Conservation (phyloP, 352 stramenopile species). For the Phytophthora litchii region DNA sequence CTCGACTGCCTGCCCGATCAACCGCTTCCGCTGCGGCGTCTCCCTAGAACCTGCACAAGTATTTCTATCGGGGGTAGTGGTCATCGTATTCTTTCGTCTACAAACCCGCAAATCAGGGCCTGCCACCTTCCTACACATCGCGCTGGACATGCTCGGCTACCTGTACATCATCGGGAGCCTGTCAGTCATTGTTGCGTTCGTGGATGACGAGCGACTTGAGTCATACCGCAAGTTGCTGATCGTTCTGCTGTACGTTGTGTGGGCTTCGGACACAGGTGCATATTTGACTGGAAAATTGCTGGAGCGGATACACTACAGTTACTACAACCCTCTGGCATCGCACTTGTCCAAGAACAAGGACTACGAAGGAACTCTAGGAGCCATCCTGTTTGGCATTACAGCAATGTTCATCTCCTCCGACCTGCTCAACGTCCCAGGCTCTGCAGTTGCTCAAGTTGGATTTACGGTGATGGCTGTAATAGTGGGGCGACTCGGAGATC, state of each 20-base stretch:
- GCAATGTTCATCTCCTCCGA: constrained; percentile 85
- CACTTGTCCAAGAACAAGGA: constrained; percentile 96
- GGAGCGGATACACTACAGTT: constrained; percentile 84
- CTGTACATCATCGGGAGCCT: constrained; percentile 74
- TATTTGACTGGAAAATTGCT: constrained; percentile 93
- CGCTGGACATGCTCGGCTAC: constrained; percentile 71
- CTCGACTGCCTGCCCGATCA: constrained; percentile 71
- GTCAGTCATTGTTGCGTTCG: constrained; percentile 65
- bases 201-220: constrained; percentile 62
- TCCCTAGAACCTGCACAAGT: constrained; percentile 55
- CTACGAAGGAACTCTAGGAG: constrained; percentile 93
- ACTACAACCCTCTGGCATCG: constrained; percentile 85
- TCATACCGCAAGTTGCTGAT: constrained; percentile 72
- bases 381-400: constrained; percentile 80
- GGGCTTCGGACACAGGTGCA: constrained; percentile 91
- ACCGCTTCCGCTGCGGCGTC: constrained; percentile 67
- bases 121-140: constrained; percentile 46
- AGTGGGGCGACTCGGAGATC: constrained; percentile 92
- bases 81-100: constrained; percentile 65
- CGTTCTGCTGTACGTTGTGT: constrained; percentile 73
- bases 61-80: constrained; percentile 54
- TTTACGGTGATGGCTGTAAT: constrained; percentile 92
- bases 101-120: constrained; percentile 34
- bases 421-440: constrained; percentile 79
- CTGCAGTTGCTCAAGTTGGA: constrained; percentile 76